Conservation (phyloP, 116 monocot genomes). For the Posidonia oceanica region DNA sequence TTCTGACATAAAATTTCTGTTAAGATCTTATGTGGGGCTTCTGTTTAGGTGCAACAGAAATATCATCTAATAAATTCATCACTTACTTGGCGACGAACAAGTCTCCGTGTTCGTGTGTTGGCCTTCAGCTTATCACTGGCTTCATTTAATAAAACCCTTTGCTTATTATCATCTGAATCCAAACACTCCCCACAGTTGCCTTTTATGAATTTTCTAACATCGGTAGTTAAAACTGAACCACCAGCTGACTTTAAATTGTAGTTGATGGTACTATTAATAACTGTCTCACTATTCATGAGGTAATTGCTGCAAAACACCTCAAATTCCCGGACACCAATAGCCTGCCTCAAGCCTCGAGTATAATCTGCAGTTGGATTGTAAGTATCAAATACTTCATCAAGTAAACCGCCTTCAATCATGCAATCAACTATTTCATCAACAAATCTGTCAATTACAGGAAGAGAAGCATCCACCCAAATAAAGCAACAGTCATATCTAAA, state of each 20-base stretch:
- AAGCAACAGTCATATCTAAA: slow-evolving; percentile 85
- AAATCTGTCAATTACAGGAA: slow-evolving; percentile 63
- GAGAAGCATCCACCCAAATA: slow-evolving; percentile 73
- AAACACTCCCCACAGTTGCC: slow-evolving; percentile 10
- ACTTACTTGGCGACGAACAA: slow-evolving; percentile 77
- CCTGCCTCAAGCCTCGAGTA: slow-evolving; percentile 76
- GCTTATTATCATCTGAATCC: slow-evolving; percentile 17
- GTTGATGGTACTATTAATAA: too few species aligned
- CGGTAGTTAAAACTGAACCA: neutral
- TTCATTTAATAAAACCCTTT: slow-evolving; percentile 43
- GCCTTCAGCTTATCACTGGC: slow-evolving; percentile 60
- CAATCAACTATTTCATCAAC: slow-evolving; percentile 69
- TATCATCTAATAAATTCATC: neutral
- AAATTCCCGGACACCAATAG: slow-evolving; percentile 96
- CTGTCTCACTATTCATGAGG: slow-evolving; percentile 2
- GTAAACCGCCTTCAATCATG: slow-evolving; percentile 69
- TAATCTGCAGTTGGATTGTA: slow-evolving; percentile 67
- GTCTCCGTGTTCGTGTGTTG: slow-evolving; percentile 80
- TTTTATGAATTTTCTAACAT: neutral
- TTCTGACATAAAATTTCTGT: slow-evolving; percentile 22
- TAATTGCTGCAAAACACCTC: slow-evolving; percentile 50
- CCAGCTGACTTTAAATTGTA: neutral
- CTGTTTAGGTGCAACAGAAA: too few species aligned
- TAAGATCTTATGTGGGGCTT: too few species aligned
- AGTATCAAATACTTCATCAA: slow-evolving; percentile 62